Evolutionary conservation across 352 stramenopile genomes (phyloP).

Genomic region (Phytophthora idaei): DNA sequence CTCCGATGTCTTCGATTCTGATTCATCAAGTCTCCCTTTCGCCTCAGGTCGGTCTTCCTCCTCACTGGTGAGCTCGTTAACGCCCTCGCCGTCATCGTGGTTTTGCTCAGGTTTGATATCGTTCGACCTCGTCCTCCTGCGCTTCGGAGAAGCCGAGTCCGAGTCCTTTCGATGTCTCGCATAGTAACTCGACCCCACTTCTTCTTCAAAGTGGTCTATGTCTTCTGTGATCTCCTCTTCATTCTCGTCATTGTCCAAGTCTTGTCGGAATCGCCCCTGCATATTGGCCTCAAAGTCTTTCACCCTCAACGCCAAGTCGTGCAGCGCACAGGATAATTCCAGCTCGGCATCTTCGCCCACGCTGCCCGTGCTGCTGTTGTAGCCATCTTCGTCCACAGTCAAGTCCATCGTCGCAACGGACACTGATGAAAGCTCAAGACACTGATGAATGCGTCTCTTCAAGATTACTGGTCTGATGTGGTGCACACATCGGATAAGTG

Average conservation of each 20-base stretch:
- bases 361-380: constrained; percentile 60
- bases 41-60: constrained; percentile 31
- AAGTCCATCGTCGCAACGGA: constrained; percentile 28
- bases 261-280: constrained; percentile 52
- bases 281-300: constrained; percentile 80
- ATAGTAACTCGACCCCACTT: constrained; percentile 8
- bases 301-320: constrained; percentile 66
- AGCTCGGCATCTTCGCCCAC: constrained; percentile 79
- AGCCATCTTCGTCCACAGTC: constrained; percentile 47
- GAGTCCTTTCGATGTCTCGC: constrained; percentile 12
- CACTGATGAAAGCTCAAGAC: not conserved
- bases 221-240: constrained; percentile 75
- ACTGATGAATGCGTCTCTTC: constrained; percentile 16
- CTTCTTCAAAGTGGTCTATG: constrained; percentile 55
- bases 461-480: constrained; percentile 32
- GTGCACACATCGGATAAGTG: constrained; percentile 17
- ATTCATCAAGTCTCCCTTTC: constrained; percentile 8
- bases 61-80: constrained; percentile 17
- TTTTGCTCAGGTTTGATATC: constrained; percentile 3
- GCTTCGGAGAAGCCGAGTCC: constrained; percentile 42
- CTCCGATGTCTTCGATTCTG: constrained; percentile 12
- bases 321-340: constrained; percentile 74
- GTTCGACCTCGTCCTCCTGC: constrained; percentile 10
- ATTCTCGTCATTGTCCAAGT: constrained; percentile 32
- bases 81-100: constrained; percentile 13